These are phyloP conservation scores for Aureobasidium pullulans DNA, from an alignment of 2,329 filamentous ascomycete genomes.

Conservation along the genomic window DNA sequence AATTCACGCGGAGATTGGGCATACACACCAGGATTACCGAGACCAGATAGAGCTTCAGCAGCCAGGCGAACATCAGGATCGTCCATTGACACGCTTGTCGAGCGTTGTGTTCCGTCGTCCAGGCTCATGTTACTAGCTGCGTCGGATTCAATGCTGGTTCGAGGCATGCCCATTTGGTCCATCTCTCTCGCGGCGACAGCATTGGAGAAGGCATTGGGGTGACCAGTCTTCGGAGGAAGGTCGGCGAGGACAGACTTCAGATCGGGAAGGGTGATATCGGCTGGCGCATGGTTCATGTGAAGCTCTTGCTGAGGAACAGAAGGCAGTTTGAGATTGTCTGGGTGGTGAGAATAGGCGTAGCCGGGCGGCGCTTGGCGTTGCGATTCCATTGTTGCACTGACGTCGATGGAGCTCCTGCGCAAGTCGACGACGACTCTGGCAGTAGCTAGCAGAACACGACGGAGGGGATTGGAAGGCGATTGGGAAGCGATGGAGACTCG, in stretches of 20 bases:
- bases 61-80: conserved; percentile 43
- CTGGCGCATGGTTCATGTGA: conserved; percentile 16
- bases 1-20: background rate
- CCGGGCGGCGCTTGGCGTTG: conserved; percentile 31
- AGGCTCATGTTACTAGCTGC: conserved; percentile 37
- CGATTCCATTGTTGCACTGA: conserved; percentile 22
- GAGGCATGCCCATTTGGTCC: conserved; percentile 16
- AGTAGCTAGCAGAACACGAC: background rate
- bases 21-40: conserved; percentile 41
- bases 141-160: conserved; percentile 30
- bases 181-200: conserved; percentile 22
- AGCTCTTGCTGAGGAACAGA: conserved; percentile 34
- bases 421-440: conserved; percentile 4
- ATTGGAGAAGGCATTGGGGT: conserved; percentile 19
- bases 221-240: conserved; percentile 19
- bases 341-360: conserved; percentile 35
- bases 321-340: conserved; percentile 34
- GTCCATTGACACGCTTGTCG: conserved; percentile 39
- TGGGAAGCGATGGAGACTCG: background rate
- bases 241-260: conserved; percentile 38
- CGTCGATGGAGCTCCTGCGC: conserved; percentile 7
- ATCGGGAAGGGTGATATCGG: conserved; percentile 35
- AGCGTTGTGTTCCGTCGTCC: conserved; percentile 30
- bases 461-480: background rate
- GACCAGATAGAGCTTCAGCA: conserved; percentile 43